These are phyloP conservation scores for Suhomyces xylopsoci DNA, from an alignment of 805 yeast genomes.

Conservation along the genomic window DNA sequence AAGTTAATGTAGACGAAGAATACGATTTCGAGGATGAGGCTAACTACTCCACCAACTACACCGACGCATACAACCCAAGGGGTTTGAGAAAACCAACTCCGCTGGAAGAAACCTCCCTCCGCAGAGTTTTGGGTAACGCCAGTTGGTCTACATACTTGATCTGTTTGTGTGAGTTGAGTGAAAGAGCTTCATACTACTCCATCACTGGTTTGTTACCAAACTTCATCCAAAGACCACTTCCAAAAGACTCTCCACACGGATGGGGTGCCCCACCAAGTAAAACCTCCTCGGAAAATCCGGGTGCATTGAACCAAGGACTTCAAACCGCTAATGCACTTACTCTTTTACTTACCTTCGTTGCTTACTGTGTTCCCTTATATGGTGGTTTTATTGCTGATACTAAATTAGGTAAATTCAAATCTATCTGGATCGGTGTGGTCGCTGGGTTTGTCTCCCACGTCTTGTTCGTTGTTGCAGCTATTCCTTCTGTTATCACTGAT, in stretches of 20 bases:
- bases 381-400: conserved; percentile 56
- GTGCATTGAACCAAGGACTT: conserved; percentile 49
- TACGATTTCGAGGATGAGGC: conserved; percentile 15
- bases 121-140: conserved; percentile 45
- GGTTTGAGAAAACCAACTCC: conserved; percentile 37
- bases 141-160: conserved; percentile 50
- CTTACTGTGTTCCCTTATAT: conserved; percentile 49
- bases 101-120: conserved; percentile 22
- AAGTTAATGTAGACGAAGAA: conserved; percentile 1
- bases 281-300: conserved; percentile 39
- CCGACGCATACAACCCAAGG: conserved; percentile 34
- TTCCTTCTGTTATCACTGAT: conserved; percentile 35
- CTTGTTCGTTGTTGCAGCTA: conserved; percentile 47
- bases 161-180: conserved; percentile 47
- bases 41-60: conserved; percentile 19
- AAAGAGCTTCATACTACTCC: conserved; percentile 55
- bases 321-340: conserved; percentile 47
- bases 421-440: conserved; percentile 49
- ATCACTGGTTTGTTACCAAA: conserved; percentile 43
- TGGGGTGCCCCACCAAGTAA: conserved; percentile 37
- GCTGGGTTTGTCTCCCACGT: conserved; percentile 48
- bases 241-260: conserved; percentile 45
- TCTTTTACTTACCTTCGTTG: conserved; percentile 45
- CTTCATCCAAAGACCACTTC: conserved; percentile 52
- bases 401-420: conserved; percentile 43